Evolutionary conservation across 345 rosid species (phyloP), one percentile per base, ranked within the genome.

Genomic region (Syzygium aqueum): DNA sequence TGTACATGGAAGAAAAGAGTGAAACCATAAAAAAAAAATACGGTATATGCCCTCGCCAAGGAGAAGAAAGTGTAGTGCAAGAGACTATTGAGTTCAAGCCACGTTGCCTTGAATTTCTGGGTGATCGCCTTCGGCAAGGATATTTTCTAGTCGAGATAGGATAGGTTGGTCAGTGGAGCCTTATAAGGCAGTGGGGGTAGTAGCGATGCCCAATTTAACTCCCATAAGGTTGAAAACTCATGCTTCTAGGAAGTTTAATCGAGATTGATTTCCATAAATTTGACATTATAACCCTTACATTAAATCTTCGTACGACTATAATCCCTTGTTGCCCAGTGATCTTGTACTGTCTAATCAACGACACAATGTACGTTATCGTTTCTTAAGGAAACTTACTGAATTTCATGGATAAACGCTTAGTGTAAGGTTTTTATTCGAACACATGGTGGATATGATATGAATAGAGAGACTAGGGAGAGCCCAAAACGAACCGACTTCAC

Each of bases 151-250:
- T 25, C 28, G 63, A 12, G n/a, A 3, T 13, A 2, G n/a, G n/a
- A 9, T 12, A 13, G 15, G 28, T 23, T n/a, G 7, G 46, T 23
- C 61, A 14, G 25, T 9, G 78, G 46, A 4, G 78, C 78, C 25
- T 8, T 9, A 17, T 22, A 33, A 8, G 43, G 46, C 0, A 46
- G 78, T 3, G 12, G 6, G 0, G 8, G 17, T 16, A 67, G 12
- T 30, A 67, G 33, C 2, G 33, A 30, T 67, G 46, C 46, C 23
- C 0, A 30, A 67, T 67, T 67, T 17, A 67, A 33, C 78, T 67
- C 25, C 13, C 12, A 8, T 33, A 1, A 19, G 33, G 46, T 67
- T 3, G 46, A 17, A 67, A 67, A 8, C 78, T 67, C 78, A 30
- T 67, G 46, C 23, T 33, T 67, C 33, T 30, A 33, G 23, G 12